These are phyloP conservation scores for Rugosomyces carneus DNA, from an alignment of 1,284 basidiomycete genomes.

Conservation along the genomic window DNA sequence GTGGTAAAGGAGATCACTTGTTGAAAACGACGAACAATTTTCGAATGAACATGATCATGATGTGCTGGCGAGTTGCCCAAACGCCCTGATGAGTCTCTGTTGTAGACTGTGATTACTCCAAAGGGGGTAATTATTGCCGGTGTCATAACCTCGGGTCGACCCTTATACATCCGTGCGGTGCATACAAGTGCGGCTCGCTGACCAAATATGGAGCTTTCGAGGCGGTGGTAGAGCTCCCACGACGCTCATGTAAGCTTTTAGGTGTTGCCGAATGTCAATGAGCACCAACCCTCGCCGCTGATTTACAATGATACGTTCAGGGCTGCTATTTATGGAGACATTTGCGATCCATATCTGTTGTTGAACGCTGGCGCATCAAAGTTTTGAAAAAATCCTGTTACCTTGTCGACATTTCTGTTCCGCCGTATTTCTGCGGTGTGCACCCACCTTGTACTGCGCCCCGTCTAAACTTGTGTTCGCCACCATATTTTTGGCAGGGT, in stretches of 20 bases:
- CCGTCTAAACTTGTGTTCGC: not conserved
- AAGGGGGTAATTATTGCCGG: conserved; percentile 2
- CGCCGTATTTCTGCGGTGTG: not conserved
- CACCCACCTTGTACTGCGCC: conserved; percentile 7
- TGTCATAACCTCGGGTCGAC: conserved; percentile 8
- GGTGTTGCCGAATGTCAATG: conserved; percentile 2
- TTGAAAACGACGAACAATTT: not conserved
- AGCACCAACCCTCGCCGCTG: not conserved
- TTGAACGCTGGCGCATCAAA: conserved; percentile 2
- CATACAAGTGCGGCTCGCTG: not conserved
- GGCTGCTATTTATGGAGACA: not conserved
- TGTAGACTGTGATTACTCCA: not conserved
- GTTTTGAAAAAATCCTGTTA: not conserved
- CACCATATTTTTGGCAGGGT: not conserved
- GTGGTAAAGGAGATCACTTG: not conserved
- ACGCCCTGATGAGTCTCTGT: not conserved
- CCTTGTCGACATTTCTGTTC: conserved; percentile 3
- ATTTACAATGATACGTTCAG: not conserved
- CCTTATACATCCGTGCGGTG: not conserved
- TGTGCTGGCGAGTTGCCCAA: conserved; percentile 1
- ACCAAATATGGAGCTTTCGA: not conserved
- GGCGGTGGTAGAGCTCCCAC: not conserved
- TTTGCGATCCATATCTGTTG: not conserved
- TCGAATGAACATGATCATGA: not conserved
- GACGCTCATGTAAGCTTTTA: conserved; percentile 9